Evolutionary conservation across 345 rosid genomes (phyloP), one percentile per base, ranked within the genome.

Genomic region (Leavenworthia alabamica): DNA sequence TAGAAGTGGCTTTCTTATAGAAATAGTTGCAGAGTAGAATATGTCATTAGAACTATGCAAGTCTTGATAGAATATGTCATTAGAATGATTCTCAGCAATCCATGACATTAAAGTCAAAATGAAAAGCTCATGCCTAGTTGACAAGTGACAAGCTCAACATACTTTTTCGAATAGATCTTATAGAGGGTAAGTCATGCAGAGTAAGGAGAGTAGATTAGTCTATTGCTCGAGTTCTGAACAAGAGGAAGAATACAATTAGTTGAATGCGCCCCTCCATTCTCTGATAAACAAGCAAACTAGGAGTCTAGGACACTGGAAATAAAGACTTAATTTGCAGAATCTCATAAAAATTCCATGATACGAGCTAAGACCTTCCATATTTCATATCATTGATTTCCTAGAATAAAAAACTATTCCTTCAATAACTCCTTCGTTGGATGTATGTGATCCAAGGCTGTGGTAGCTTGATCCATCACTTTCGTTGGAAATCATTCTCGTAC

Each of bases 11-110:
- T 26, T 45, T 60, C 44, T 22, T 33, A 22, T 60, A 17, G 6
- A 46, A 45, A 24, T 50, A 50, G 16, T 40, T 62, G 36, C 40
- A 50, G 48, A 37, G 65, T 20, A 46, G 27, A 62, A 47, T 37
- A 39, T 37, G 44, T 62, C 28, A 62, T 20, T 13, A 35, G 58
- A 36, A 48, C 3, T 37, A 37, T 39, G 15, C 20, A 48, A 26
- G 9, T 39, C 39, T 19, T 62, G 40, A 62, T 24, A 10, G 46
- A 62, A 47, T 37, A 39, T 37, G 44, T 62, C 28, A 62, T 20
- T 13, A 35, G 58, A 46, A 31, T 44, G 65, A 49, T 49, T 40
- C 8, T 62, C 47, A 39, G 67, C 17, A 7, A 27, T 26, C 52
- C 41, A 49, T 62, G 47, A 51, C 19, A 27, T 20, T 39, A 13